Base-by-base conservation (phyloP, 2,329 filamentous ascomycete genomes). In the Fusarium piperis region DNA sequence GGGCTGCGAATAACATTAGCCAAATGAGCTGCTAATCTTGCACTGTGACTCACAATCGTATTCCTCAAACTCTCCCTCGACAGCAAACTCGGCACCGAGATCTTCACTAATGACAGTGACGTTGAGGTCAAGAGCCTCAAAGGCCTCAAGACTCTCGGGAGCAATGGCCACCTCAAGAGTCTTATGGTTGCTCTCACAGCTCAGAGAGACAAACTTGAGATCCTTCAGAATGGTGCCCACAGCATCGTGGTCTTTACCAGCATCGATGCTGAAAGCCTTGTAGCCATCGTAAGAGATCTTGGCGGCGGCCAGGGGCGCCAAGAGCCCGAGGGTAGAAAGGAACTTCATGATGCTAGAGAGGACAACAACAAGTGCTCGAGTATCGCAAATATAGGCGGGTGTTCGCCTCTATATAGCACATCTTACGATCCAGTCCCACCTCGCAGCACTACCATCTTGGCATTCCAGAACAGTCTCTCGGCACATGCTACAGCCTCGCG, bases 151-250 rank as follows among this genome's bases (percentile, higher is more conserved):
- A 1, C 68, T 70, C 4, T 72, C 65, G 2, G 78, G 76, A 1
- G 77, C 66, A 18, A 79, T 61, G 2, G 76, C 77, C 9, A 79
- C 59, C 4, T 78, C 77, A 13, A 78, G 55, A 5, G 70, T 58
- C 18, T 67, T 52, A 8, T 72, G 73, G 26, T 68, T 52, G 3
- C 69, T 68, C n/a, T 74, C 74, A 35, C 76, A 77, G 56, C 70
- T 70, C n/a, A 79, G 38, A 1, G 75, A 72, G 7, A 79, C 66
- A 18, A 75, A 69, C 4, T 75, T 59, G 3, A 78, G 48, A 6
- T 59, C 65, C 2, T 52, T 30, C 3, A 79, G 65, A 15, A 71
- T 51, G 10, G 44, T 33, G 1, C 70, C 53, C 9, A 77, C 64
- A 10, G 64, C 64, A 6, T 68, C 65, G 16, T 70, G 56, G 15